Evolutionary conservation across 1,284 basidiomycete species (phyloP), one percentile per base, ranked within the genome.

Genomic region (Heterobasidion parviporum): DNA sequence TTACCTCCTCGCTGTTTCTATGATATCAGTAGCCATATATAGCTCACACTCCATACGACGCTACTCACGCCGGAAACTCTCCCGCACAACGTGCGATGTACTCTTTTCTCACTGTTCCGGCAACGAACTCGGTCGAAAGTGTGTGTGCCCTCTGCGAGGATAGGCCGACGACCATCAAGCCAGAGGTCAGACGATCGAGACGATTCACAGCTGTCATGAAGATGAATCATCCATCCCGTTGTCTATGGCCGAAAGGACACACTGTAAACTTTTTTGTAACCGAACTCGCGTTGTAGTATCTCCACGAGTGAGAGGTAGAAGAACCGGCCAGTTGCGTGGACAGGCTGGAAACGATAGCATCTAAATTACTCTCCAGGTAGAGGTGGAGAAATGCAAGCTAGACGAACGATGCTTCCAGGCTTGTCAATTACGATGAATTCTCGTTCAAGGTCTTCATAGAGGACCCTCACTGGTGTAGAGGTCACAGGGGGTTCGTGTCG

Each of bases 401-500:
- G 61, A 85, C 87, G 72, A 70, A 90, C 91, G 67, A 97, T 91
- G 66, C 89, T 92, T 15, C 94, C 94, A 5, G 94, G 94, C 74
- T 98, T 98, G 67, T 95, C 89, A 34, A 99, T 89, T 12, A 98
- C 91, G 33, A 98, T 81, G 60, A 97, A 90, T 59, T 90, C 82
- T 41, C 86, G 81, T 59, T 90, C 84, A 15, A 78, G 77, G 69
- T 98, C 92, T 49, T 88, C 81, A 18, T 84, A 73, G 7, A 98
- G 74, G 49, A 99, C 81, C 60, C 87, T 82, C 53, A 99, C 85
- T 0, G 92, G 91, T 9, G 82, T 91, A 6, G 90, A 86, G 1
- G 94, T 90, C 3, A 99, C 88, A 0, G 97, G 94, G 4, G 97
- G 96, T 70, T 99, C 97, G 68, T 99, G 97, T 15, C 93, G 78